Evolutionary conservation across 352 stramenopile genomes (phyloP).

Genomic region (Thalassiosira livingstoniorum): DNA sequence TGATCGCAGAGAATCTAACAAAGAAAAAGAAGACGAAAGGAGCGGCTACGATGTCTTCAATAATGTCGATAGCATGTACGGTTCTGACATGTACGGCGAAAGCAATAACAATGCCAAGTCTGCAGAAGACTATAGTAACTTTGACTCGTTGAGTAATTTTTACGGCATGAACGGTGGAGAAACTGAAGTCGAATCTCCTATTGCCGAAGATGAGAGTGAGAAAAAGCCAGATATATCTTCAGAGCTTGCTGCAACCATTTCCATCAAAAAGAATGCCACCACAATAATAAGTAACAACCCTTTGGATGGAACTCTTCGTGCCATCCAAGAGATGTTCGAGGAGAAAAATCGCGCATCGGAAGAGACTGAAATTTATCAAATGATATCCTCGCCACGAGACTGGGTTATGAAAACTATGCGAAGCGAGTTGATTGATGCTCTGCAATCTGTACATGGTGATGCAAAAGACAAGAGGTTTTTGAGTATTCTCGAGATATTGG

Average conservation of each 20-base stretch:
- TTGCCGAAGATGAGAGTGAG: neutral
- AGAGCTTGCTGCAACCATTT: neutral
- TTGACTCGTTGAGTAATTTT: constrained; percentile 21
- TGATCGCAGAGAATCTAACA: neutral
- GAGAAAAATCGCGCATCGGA: constrained; percentile 53
- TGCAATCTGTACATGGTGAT: constrained; percentile 46
- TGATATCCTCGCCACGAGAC: constrained; percentile 46
- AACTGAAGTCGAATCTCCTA: constrained; percentile 5
- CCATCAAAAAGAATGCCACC: neutral
- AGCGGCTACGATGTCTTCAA: constrained; percentile 49
- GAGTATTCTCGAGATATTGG: constrained; percentile 47
- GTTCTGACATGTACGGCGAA: constrained; percentile 15
- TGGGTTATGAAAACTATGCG: constrained; percentile 53
- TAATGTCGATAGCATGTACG: constrained; percentile 49
- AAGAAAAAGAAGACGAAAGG: constrained; percentile 1
- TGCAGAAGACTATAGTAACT: neutral
- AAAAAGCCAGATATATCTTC: neutral
- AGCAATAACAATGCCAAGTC: neutral
- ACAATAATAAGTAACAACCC: constrained; percentile 25
- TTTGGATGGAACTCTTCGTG: constrained; percentile 42
- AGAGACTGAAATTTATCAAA: constrained; percentile 54
- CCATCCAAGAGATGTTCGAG: constrained; percentile 49
- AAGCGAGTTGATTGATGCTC: constrained; percentile 58
- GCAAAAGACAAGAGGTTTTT: constrained; percentile 52
- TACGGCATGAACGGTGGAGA: constrained; percentile 16